Conservation (phyloP, 2,329 filamentous ascomycete genomes). For the Colletotrichum horii region DNA sequence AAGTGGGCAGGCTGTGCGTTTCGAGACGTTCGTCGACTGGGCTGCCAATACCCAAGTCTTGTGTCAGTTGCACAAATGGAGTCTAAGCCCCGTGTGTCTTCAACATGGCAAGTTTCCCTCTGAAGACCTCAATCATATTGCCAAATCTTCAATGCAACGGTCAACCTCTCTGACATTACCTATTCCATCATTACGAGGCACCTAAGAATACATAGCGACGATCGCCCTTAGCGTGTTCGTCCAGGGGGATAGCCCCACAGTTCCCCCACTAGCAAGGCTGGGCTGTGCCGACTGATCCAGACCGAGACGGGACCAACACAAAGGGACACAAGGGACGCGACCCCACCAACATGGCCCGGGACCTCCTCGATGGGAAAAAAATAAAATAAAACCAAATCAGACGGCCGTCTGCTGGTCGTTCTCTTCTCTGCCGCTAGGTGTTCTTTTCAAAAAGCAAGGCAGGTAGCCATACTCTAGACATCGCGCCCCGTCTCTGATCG, state of each 20-base stretch:
- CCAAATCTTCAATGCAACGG: neutral
- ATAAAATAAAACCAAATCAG: neutral
- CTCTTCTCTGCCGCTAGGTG: neutral
- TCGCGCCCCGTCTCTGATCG: neutral
- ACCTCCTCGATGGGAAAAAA: neutral
- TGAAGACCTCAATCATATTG: neutral
- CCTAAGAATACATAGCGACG: neutral
- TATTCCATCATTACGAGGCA: neutral
- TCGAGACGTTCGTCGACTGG: neutral
- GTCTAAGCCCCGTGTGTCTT: neutral
- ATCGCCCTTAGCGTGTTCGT: conserved; percentile 15
- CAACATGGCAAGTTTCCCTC: neutral
- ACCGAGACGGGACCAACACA: neutral
- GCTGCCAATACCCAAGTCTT: neutral
- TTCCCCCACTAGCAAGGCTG: conserved; percentile 12
- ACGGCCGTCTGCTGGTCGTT: neutral
- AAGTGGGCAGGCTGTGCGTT: neutral
- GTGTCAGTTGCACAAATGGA: neutral
- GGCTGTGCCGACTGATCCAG: conserved; percentile 21
- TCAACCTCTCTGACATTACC: neutral
- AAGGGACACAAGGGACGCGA: neutral
- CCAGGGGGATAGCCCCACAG: conserved; percentile 10
- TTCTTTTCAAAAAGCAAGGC: neutral
- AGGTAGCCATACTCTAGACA: neutral
- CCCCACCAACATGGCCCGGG: neutral